A percentile compares a stretch with the other conserved stretches of the same genome.
phyloP scores from a whole-genome alignment of 2,329 filamentous ascomycete species.

The Cercospora sp. region DNA sequence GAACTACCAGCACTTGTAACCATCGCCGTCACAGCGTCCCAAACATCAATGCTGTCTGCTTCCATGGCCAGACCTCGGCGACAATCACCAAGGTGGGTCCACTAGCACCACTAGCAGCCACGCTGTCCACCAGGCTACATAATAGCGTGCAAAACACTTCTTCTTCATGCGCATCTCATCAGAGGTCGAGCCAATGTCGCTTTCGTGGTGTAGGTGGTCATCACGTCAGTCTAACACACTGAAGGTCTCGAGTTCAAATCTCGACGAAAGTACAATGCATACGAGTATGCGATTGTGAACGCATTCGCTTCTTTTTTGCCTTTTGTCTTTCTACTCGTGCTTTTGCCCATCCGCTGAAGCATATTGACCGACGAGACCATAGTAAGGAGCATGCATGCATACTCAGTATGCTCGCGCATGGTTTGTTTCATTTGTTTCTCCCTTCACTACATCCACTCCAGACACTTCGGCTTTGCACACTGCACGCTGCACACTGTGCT shows the following conservation, averaged over 20 bases:
- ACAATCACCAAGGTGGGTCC: background rate
- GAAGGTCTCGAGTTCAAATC: conserved; percentile 13
- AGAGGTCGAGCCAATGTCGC: background rate
- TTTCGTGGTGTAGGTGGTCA: conserved; percentile 36
- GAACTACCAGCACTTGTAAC: background rate
- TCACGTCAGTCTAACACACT: conserved; percentile 48
- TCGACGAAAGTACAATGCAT: conserved; percentile 7
- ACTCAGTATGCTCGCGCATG: no score
- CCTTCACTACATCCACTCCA: background rate
- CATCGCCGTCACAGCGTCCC: background rate
- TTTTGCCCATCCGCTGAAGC: background rate
- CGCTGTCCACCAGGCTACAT: background rate
- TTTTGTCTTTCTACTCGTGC: background rate
- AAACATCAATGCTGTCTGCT: background rate
- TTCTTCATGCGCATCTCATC: background rate
- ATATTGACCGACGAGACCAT: background rate
- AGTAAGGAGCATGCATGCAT: background rate
- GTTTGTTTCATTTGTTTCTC: no score
- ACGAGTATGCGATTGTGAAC: background rate
- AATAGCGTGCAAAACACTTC: background rate
- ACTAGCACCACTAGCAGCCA: background rate
- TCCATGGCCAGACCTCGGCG: background rate
- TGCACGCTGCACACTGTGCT: background rate
- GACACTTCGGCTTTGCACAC: background rate
- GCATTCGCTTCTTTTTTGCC: background rate